These are phyloP conservation scores for Lophiotrema nucula DNA, from an alignment of 495 filamentous ascomycete species.

Conservation along the genomic window DNA sequence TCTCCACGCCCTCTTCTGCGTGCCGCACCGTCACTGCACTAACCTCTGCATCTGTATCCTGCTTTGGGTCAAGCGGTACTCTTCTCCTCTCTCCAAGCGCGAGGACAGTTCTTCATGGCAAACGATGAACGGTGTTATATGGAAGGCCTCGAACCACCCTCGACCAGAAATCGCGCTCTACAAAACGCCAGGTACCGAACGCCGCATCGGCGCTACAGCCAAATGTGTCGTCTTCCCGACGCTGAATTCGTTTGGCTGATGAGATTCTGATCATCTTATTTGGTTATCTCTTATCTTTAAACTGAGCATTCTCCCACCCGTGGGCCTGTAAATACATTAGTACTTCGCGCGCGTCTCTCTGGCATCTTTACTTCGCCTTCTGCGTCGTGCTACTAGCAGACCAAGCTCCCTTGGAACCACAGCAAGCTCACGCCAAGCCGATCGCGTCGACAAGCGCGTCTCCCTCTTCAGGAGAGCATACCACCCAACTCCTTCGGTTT, in stretches of 20 bases:
- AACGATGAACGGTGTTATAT: too few relatives aligned
- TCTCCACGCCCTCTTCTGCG: neutral
- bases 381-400: too few relatives aligned
- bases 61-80: neutral
- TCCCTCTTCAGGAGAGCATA: constrained; percentile 5
- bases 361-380: too few relatives aligned
- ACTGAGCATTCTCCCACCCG: neutral
- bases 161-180: too few relatives aligned
- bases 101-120: too few relatives aligned
- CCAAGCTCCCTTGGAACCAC: neutral
- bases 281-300: neutral
- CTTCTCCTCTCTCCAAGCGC: too few relatives aligned
- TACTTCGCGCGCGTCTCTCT: too few relatives aligned
- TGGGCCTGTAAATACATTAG: too few relatives aligned
- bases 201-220: too few relatives aligned
- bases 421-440: constrained; percentile 18
- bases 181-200: too few relatives aligned
- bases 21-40: neutral
- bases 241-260: neutral
- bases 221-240: neutral
- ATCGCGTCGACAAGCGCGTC: constrained; percentile 8
- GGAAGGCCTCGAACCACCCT: too few relatives aligned
- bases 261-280: neutral
- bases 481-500: neutral
- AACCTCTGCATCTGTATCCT: neutral